phyloP scores from a whole-genome alignment of 1,139 yeast genomes.

The Geotrichum armillariae region DNA sequence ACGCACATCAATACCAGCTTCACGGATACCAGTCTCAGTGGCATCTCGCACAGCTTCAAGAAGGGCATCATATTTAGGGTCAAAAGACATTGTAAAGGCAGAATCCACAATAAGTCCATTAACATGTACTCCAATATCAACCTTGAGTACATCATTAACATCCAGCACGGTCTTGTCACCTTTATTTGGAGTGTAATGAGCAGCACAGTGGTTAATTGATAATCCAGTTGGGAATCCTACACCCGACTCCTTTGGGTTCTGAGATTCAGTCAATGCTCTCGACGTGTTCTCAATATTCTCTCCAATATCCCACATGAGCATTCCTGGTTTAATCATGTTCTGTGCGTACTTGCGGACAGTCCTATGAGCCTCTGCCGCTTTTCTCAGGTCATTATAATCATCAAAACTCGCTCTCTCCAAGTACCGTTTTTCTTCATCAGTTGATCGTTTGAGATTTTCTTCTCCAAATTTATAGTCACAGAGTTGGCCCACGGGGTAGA shows the following conservation, averaged over 20 bases:
- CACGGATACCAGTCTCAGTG: constrained; percentile 87
- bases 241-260: constrained; percentile 67
- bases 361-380: constrained; percentile 94
- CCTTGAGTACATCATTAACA: constrained; percentile 92
- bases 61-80: constrained; percentile 76
- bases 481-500: constrained; percentile 39
- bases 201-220: constrained; percentile 90
- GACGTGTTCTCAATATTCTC: constrained; percentile 84
- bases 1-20: constrained; percentile 94
- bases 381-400: constrained; percentile 83
- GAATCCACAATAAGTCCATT: constrained; percentile 95
- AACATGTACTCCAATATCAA: constrained; percentile 94
- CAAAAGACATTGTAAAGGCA: constrained; percentile 90
- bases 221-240: constrained; percentile 97
- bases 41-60: constrained; percentile 87
- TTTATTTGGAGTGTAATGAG: constrained; percentile 95
- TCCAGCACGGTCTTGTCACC: constrained; percentile 81
- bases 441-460: constrained; percentile 70
- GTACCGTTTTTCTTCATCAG: constrained; percentile 83
- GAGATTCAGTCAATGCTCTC: constrained; percentile 67
- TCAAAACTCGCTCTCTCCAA: constrained; percentile 65
- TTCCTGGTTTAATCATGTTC: constrained; percentile 78
- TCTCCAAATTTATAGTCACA: constrained; percentile 55
- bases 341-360: constrained; percentile 83
- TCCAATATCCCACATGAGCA: constrained; percentile 88